These are phyloP conservation scores for Panellus pusillus DNA, from an alignment of 768 basidiomycete genomes.

Conservation along the genomic window DNA sequence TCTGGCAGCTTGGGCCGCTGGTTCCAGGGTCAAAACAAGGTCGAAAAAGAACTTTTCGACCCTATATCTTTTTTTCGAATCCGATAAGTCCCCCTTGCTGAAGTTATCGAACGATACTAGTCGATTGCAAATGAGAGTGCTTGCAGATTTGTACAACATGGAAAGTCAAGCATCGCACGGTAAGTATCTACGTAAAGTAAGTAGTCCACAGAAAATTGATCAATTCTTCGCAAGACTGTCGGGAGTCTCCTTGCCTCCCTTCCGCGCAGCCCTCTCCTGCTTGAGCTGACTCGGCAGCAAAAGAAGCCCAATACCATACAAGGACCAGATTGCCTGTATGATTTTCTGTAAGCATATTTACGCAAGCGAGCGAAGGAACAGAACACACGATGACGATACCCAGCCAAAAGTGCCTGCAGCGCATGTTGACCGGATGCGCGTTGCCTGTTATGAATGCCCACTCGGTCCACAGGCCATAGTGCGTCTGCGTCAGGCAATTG, in stretches of 20 bases:
- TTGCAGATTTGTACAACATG: too few relatives aligned
- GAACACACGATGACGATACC: constrained; percentile 15
- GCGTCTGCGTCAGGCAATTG: constrained; percentile 3
- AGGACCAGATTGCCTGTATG: constrained; percentile 28
- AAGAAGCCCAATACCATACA: constrained; percentile 29
- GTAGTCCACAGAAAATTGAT: too few relatives aligned
- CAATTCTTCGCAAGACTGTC: too few relatives aligned
- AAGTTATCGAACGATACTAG: too few relatives aligned
- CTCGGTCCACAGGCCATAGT: constrained; percentile 32
- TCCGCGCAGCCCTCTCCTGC: constrained; percentile 22
- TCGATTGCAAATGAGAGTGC: too few relatives aligned
- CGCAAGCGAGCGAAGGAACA: neutral
- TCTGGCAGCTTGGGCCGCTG: too few relatives aligned
- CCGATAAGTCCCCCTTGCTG: too few relatives aligned
- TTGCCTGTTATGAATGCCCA: constrained; percentile 21
- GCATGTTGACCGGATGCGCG: constrained; percentile 16
- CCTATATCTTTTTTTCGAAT: too few relatives aligned
- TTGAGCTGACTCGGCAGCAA: constrained; percentile 31
- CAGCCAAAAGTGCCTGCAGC: constrained; percentile 24
- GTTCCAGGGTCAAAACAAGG: too few relatives aligned
- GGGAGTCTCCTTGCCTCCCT: neutral
- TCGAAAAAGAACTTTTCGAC: too few relatives aligned
- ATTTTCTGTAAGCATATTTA: neutral
- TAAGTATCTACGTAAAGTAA: too few relatives aligned
- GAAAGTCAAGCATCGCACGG: too few relatives aligned